Evolutionary conservation across 1,139 yeast species (phyloP), one percentile per base, ranked within the genome.

Genomic region (Suhomyces wounanorum): DNA sequence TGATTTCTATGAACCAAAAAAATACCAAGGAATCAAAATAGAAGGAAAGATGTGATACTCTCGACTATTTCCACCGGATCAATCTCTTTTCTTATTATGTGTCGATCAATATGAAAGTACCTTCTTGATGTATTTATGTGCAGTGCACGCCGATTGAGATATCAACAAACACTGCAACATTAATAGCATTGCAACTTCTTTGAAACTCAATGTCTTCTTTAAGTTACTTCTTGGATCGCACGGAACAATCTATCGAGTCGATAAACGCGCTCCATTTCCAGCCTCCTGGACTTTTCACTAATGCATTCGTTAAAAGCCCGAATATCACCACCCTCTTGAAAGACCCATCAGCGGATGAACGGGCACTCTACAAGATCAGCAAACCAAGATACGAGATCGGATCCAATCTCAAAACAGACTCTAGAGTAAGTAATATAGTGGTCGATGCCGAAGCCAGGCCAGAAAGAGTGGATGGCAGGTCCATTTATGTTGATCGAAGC

Each of bases 281-380:
- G 2, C 71, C 77, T 0, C 79, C 87, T 0, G 88, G 89, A 1
- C 76, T 82, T 35, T 86, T 85, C 66, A 82, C 89, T 38, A 85
- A 85, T 59, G 84, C 91, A 6, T 69, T 85, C 18, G 73, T 82
- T 10, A 67, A 73, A 33, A 70, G 77, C 35, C 85, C 85, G 1
- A 78, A 79, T 37, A 83, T 85, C 52, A 83, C 86, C 6, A 68
- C 75, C n/a, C 67, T 85, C 38, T 69, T 86, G 31, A 76, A 85
- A 55, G 90, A 85, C 63, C 83, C 88, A 2, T 81, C 82, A 33
- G 63, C 63, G 1, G 79, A 78, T 45, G 91, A 85, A 57, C 78
- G 71, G 26, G 67, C 77, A 2, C 62, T 84, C 41, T 83, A 83
- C 58, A 70, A 66, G 36, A 67, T 77, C n/a, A 67, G 48, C 45